phyloP scores from a whole-genome alignment of 179 eudicot species.

The Beta corolliflora region DNA sequence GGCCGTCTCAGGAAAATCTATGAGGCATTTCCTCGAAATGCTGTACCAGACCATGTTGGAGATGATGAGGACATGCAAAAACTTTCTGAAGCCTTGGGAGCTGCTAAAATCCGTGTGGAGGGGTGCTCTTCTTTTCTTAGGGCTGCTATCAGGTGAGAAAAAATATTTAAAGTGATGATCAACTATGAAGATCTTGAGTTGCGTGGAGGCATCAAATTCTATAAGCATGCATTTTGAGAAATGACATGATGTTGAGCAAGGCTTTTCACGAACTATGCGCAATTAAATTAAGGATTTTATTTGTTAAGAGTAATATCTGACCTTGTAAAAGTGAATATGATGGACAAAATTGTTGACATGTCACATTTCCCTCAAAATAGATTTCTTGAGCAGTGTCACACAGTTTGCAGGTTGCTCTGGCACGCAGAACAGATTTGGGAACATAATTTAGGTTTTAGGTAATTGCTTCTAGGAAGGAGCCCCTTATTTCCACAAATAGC shows the following conservation, averaged over 20 bases:
- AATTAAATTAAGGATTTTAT: not conserved
- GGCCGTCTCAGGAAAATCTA: constrained; percentile 80
- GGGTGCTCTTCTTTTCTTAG: constrained; percentile 82
- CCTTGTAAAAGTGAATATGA: constrained; percentile 2
- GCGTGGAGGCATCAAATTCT: not conserved
- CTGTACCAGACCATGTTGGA: constrained; percentile 70
- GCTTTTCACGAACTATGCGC: not conserved
- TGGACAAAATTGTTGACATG: not conserved
- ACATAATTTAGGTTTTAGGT: no score
- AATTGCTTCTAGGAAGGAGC: no score
- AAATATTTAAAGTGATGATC: no score
- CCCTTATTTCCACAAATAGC: no score
- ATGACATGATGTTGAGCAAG: constrained; percentile 2
- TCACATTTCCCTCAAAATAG: not conserved
- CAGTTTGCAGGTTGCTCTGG: no score
- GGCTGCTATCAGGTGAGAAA: constrained; percentile 77
- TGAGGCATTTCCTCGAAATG: constrained; percentile 71
- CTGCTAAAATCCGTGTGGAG: constrained; percentile 89
- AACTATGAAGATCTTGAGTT: constrained; percentile 3
- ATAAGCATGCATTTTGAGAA: not conserved
- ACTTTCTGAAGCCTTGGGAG: constrained; percentile 85
- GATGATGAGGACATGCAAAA: constrained; percentile 90
- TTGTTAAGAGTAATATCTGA: not conserved
- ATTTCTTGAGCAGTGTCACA: not conserved
- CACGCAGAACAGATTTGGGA: no score